phyloP scores from a whole-genome alignment of 768 basidiomycete species.

The Boletus vermiculosoides region DNA sequence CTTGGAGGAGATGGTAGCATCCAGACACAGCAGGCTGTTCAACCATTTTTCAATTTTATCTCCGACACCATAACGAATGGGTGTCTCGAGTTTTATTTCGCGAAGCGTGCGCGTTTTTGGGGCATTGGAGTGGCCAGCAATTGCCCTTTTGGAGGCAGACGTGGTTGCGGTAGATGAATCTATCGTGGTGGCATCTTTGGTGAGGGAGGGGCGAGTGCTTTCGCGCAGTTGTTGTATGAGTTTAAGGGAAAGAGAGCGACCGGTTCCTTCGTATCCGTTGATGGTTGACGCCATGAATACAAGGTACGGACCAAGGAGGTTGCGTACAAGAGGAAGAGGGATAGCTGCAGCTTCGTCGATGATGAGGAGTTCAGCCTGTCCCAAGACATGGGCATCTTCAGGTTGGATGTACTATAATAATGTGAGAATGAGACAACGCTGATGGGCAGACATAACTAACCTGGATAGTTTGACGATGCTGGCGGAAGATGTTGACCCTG shows the following conservation, averaged over 20 bases:
- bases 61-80: slow-evolving; percentile 85
- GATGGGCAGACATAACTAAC: slow-evolving; percentile 40
- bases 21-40: slow-evolving; percentile 84
- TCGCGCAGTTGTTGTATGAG: slow-evolving; percentile 96
- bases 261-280: slow-evolving; percentile 99
- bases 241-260: slow-evolving; percentile 97
- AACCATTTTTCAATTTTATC: slow-evolving; percentile 96
- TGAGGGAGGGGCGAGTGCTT: slow-evolving; percentile 75
- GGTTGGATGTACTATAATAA: slow-evolving; percentile 90
- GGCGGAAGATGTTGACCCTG: slow-evolving; percentile 88
- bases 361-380: slow-evolving; percentile 95
- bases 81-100: slow-evolving; percentile 93
- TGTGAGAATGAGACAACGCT: slow-evolving; percentile 2
- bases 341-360: slow-evolving; percentile 99
- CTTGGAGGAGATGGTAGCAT: slow-evolving; percentile 65
- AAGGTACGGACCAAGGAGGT: slow-evolving; percentile 93
- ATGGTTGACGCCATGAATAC: slow-evolving; percentile 99
- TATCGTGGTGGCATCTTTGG: slow-evolving; percentile 53
- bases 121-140: slow-evolving; percentile 48
- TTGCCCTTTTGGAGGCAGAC: slow-evolving; percentile 52
- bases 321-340: slow-evolving; percentile 91
- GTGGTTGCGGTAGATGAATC: slow-evolving; percentile 37
- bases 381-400: slow-evolving; percentile 94
- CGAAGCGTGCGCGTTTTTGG: slow-evolving; percentile 71
- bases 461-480: slow-evolving; percentile 96